Percentiles rank a stretch among this genome's conserved stretches.
These are phyloP conservation scores for Prillingera fragicola DNA, from an alignment of 1,284 basidiomycete species.

Conservation along the genomic window DNA sequence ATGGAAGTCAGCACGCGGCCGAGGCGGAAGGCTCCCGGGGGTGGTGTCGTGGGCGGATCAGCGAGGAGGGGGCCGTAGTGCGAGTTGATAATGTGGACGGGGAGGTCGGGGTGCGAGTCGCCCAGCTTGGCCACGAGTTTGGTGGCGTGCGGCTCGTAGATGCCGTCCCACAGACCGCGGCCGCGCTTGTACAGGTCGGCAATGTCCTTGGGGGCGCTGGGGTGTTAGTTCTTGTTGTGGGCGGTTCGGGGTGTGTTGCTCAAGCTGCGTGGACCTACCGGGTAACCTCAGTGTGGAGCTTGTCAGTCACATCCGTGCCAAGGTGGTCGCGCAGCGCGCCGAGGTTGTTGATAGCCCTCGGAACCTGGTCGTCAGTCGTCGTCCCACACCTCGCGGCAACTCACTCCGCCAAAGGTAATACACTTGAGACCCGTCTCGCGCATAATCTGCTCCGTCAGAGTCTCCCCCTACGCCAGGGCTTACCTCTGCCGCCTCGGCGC, in stretches of 20 bases:
- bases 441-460: constrained; percentile 55
- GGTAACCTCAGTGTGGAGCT: constrained; percentile 60
- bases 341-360: constrained; percentile 73
- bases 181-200: constrained; percentile 61
- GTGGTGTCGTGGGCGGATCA: constrained; percentile 55
- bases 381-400: constrained; percentile 8
- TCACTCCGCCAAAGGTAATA: constrained; percentile 81
- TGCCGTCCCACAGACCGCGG: constrained; percentile 73
- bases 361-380: neutral
- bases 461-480: constrained; percentile 2
- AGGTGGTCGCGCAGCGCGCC: constrained; percentile 66
- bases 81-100: constrained; percentile 84
- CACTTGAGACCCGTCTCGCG: constrained; percentile 91
- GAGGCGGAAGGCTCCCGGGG: constrained; percentile 45
- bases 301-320: constrained; percentile 68
- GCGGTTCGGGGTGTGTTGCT: too few relatives aligned
- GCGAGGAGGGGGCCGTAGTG: constrained; percentile 81
- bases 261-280: constrained; percentile 64
- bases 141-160: constrained; percentile 82
- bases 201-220: constrained; percentile 58
- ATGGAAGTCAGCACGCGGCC: constrained; percentile 80
- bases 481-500: constrained; percentile 25
- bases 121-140: constrained; percentile 86
- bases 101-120: constrained; percentile 61
- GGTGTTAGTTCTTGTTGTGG: constrained; percentile 52